Percentiles rank a stretch among this genome's conserved stretches.
phyloP scores from a whole-genome alignment of 345 rosid genomes.

The Boechera stricta region DNA sequence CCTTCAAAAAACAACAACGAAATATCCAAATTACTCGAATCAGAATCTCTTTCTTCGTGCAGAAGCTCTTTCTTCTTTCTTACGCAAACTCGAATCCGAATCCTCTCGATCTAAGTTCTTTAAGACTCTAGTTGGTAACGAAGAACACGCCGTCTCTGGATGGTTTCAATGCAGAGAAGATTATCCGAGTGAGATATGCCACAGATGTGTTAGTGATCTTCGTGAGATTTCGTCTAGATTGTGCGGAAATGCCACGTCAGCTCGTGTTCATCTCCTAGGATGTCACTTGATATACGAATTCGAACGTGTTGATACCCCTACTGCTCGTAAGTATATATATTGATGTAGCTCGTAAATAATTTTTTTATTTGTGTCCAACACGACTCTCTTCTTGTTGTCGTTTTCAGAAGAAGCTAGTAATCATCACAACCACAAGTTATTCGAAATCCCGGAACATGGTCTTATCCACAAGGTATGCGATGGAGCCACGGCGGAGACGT shows the following conservation, averaged over 20 bases:
- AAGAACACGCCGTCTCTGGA: constrained; percentile 55
- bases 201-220: constrained; percentile 55
- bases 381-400: neutral
- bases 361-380: neutral
- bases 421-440: constrained; percentile 36
- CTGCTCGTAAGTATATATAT: constrained; percentile 33
- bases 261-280: constrained; percentile 70
- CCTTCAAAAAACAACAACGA: constrained; percentile 13
- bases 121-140: constrained; percentile 56
- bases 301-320: constrained; percentile 37
- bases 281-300: constrained; percentile 65
- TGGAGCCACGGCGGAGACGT: constrained; percentile 42
- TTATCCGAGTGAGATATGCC: constrained; percentile 54
- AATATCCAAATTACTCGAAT: constrained; percentile 4
- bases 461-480: constrained; percentile 60
- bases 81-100: constrained; percentile 51
- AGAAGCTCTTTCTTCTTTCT: constrained; percentile 53
- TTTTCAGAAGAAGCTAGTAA: constrained; percentile 21
- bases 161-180: constrained; percentile 73
- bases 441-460: constrained; percentile 41
- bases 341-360: neutral
- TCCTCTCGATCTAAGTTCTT: constrained; percentile 61
- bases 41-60: constrained; percentile 41
- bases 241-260: constrained; percentile 59
- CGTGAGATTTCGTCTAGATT: constrained; percentile 45